Evolutionary conservation across 495 filamentous ascomycete species (phyloP), one percentile per base, ranked within the genome.

Genomic region (Penicillium ochrochloron): DNA sequence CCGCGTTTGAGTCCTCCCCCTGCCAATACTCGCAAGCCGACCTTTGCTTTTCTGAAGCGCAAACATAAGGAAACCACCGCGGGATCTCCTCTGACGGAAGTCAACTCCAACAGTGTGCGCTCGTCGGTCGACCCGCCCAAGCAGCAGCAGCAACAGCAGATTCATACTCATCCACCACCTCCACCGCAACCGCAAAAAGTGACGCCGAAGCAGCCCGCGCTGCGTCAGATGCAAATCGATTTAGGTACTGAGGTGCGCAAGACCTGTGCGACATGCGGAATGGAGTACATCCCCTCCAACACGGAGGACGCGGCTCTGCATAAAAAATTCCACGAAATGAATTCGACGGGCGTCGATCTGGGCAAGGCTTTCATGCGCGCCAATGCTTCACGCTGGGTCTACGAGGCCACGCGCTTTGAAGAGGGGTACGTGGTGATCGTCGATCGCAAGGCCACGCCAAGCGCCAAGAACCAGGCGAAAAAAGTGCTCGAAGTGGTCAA

Each of bases 271-370:
- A 78, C 76, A 2, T 92, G 89, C 70, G 86, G 84, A 0, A 92
- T 92, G 89, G 86, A 89, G 61, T 92, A 91, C 70, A 81, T 89
- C 42, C 84, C 88, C 14, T 90, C 88, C 0, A 85, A 86, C 25
- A 76, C 78, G 44, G 88, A 90, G 66, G 89, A 92, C 64, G 78
- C 81, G 37, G 81, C 81, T 3, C 68, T 91, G 39, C 89, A 92
- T 68, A 86, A 83, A 67, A 88, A 86, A 59, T 91, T 87, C 66
- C 90, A 92, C 73, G 85, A 83, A 42, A 85, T 86, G 79, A 88
- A 88, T 57, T 77, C 83, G 8, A 83, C 84, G 31, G 89, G 89
- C 37, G 82, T 91, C 31, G 86, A 90, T 60, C 75, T 92, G 50
- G 82, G 82, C 33, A 87, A 85, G 71, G 77, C 81, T 5, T 82